phyloP scores from a whole-genome alignment of 2,329 filamentous ascomycete species.

The Malbranchea zuffiana region DNA sequence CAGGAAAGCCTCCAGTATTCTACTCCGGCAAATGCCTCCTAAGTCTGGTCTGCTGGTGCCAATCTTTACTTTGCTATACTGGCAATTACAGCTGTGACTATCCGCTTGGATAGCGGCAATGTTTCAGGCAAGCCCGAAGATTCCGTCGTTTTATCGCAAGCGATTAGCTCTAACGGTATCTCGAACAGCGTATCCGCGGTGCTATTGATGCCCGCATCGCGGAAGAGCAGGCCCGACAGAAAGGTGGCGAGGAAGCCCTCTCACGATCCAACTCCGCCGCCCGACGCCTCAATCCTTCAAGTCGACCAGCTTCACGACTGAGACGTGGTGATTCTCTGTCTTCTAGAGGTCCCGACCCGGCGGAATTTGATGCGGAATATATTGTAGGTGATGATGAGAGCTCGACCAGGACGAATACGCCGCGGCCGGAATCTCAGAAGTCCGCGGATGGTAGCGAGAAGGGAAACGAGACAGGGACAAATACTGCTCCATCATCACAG shows the following conservation, averaged over 20 bases:
- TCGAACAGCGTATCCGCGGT: constrained; percentile 61
- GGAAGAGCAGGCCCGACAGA: constrained; percentile 78
- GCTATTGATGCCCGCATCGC: constrained; percentile 79
- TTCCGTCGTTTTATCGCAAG: too few relatives aligned
- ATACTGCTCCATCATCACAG: constrained; percentile 18
- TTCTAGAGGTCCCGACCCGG: constrained; percentile 62
- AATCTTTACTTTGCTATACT: too few relatives aligned
- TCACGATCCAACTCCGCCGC: constrained; percentile 36
- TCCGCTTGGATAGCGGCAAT: too few relatives aligned
- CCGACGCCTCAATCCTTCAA: constrained; percentile 15
- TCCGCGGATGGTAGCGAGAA: constrained; percentile 19
- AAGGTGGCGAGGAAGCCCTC: constrained; percentile 35
- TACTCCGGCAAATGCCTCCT: too few relatives aligned
- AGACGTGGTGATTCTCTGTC: constrained; percentile 26
- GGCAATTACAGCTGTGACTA: too few relatives aligned
- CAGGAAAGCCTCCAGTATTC: too few relatives aligned
- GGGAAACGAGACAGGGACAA: constrained; percentile 18
- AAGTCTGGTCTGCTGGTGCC: too few relatives aligned
- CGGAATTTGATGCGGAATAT: constrained; percentile 78
- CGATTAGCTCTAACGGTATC: too few relatives aligned
- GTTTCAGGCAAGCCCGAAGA: too few relatives aligned
- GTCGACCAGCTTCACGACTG: constrained; percentile 22
- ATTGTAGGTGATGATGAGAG: constrained; percentile 74
- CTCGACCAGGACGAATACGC: constrained; percentile 51
- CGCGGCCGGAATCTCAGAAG: constrained; percentile 38